phyloP scores from a whole-genome alignment of 306 rosid genomes.

The Cicer cuneatum region DNA sequence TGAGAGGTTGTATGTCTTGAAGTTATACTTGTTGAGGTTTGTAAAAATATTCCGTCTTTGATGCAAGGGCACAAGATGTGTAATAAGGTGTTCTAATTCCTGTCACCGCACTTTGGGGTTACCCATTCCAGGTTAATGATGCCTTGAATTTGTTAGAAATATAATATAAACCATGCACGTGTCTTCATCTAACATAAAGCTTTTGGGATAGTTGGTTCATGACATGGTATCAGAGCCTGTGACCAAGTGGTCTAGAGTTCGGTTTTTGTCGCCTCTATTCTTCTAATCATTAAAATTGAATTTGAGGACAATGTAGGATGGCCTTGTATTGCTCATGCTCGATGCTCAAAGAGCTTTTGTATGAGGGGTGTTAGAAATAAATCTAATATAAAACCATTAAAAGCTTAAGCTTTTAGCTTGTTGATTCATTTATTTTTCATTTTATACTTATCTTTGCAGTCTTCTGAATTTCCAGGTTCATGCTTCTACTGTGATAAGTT shows the following conservation, averaged over 20 bases:
- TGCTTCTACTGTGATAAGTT: slow-evolving; percentile 79
- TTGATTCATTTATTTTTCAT: slow-evolving; percentile 33
- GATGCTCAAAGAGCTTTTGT: not conserved
- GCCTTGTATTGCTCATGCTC: slow-evolving; percentile 13
- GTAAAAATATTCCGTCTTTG: not conserved
- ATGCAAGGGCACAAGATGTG: no score
- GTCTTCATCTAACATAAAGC: not conserved
- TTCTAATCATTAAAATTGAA: not conserved
- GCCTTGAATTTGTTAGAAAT: slow-evolving; percentile 8
- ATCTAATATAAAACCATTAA: slow-evolving; percentile 7
- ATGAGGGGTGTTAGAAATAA: not conserved
- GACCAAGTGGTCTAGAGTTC: not conserved
- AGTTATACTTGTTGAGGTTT: slow-evolving; percentile 34
- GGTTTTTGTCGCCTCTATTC: not conserved
- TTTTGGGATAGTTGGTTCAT: slow-evolving; percentile 13
- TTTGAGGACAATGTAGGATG: not conserved
- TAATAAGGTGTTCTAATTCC: no score
- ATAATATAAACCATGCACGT: not conserved
- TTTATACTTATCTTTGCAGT: slow-evolving; percentile 40
- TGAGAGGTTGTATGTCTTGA: slow-evolving; percentile 28
- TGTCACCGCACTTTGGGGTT: slow-evolving; percentile 8
- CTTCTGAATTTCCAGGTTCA: slow-evolving; percentile 67
- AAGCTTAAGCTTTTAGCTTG: slow-evolving; percentile 3
- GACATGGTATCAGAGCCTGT: not conserved
- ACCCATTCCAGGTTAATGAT: slow-evolving; percentile 25